Conservation (phyloP, 805 yeast genomes). For the Limtongia smithiae region DNA sequence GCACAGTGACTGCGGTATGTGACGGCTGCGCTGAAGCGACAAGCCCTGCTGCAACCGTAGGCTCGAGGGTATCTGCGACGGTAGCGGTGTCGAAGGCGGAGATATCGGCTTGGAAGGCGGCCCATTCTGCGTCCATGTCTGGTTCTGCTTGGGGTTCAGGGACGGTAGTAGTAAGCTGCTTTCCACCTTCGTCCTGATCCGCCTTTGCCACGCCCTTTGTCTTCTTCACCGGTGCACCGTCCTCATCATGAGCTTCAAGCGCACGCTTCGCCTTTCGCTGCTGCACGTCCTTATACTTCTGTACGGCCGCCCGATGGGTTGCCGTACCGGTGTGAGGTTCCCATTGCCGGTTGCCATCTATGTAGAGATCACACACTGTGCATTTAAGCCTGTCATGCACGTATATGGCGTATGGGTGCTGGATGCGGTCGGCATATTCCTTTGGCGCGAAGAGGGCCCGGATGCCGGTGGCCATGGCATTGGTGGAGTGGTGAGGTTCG, state of each 20-base stretch:
- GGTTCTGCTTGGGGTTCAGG: not conserved
- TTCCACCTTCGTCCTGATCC: not conserved
- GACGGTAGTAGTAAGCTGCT: not conserved
- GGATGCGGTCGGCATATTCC: constrained; percentile 2
- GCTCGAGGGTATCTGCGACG: not conserved
- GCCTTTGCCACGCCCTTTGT: not conserved
- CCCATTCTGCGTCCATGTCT: constrained; percentile 28
- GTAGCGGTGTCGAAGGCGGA: constrained; percentile 8
- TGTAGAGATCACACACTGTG: constrained; percentile 11
- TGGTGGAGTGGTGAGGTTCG: too few relatives aligned
- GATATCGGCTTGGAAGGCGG: constrained; percentile 25
- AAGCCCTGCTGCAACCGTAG: not conserved
- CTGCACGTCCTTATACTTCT: constrained; percentile 12
- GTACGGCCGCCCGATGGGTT: constrained; percentile 8
- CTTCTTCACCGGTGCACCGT: not conserved
- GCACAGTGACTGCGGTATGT: too few relatives aligned
- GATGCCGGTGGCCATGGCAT: constrained; percentile 1
- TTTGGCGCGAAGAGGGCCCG: not conserved
- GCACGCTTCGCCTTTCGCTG: constrained; percentile 15
- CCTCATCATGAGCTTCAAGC: constrained; percentile 1
- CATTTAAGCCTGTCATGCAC: constrained; percentile 9
- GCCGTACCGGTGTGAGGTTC: constrained; percentile 15
- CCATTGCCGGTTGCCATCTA: constrained; percentile 14
- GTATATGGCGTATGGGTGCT: constrained; percentile 14
- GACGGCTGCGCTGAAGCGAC: too few relatives aligned